These are phyloP conservation scores for Talaromyces sp. DNA, from an alignment of 2,329 filamentous ascomycete genomes.

Conservation along the genomic window DNA sequence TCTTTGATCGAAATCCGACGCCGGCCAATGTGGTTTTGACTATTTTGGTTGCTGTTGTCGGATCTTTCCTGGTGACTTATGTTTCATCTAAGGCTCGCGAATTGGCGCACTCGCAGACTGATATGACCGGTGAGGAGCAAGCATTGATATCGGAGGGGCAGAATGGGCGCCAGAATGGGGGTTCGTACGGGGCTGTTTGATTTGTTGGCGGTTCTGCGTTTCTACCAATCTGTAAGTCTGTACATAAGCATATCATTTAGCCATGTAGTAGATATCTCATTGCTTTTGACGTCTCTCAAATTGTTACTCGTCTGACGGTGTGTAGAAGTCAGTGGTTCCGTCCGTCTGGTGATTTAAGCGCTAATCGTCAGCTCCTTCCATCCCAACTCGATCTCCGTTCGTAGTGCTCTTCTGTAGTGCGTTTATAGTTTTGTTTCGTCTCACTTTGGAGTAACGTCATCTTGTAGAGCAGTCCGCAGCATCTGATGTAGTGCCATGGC, in stretches of 20 bases:
- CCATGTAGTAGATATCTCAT: background rate
- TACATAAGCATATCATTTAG: background rate
- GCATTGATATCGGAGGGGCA: slow-evolving; percentile 5
- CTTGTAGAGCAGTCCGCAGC: background rate
- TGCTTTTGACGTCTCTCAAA: background rate
- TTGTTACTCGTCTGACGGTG: background rate
- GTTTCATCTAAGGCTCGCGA: slow-evolving; percentile 45
- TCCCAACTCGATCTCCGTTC: background rate
- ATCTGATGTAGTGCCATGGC: background rate
- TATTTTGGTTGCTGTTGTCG: slow-evolving; percentile 59
- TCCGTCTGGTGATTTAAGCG: background rate
- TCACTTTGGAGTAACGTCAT: background rate
- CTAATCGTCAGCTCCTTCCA: background rate
- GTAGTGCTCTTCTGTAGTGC: background rate
- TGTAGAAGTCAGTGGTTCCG: background rate
- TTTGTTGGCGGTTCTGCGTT: background rate
- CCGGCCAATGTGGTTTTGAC: slow-evolving; percentile 73
- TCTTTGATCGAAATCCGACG: slow-evolving; percentile 68
- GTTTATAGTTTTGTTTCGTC: background rate
- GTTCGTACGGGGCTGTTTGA: slow-evolving; percentile 12
- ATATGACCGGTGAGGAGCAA: slow-evolving; percentile 11
- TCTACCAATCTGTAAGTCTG: background rate
- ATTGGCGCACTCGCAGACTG: slow-evolving; percentile 4
- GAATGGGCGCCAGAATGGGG: slow-evolving; percentile 3
- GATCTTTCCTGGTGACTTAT: slow-evolving; percentile 63